A percentile compares a stretch with the other conserved stretches of the same genome.
These are phyloP conservation scores for Populus pruinosa DNA, from an alignment of 345 rosid species.

Conservation along the genomic window DNA sequence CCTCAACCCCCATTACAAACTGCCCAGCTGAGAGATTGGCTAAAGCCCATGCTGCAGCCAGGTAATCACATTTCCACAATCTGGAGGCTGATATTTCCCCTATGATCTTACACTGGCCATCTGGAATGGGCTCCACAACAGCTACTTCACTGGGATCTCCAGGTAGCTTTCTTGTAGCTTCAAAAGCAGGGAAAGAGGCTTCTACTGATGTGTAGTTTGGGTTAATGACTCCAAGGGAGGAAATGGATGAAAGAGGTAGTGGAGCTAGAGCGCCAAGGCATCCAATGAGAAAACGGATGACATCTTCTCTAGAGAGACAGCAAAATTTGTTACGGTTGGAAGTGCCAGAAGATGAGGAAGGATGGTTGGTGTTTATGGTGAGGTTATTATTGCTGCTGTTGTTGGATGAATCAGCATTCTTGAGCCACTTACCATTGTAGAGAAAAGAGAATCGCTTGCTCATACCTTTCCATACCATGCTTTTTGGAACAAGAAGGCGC, in stretches of 20 bases:
- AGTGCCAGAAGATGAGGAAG: conserved; percentile 58
- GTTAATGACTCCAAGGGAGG: conserved; percentile 67
- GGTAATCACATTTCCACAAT: conserved; percentile 92
- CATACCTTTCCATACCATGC: conserved; percentile 82
- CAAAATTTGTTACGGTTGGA: conserved; percentile 65
- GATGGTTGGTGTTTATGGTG: conserved; percentile 38
- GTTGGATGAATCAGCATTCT: conserved; percentile 51
- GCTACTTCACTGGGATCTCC: conserved; percentile 81
- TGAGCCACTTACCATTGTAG: conserved; percentile 86
- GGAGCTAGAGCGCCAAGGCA: conserved; percentile 99
- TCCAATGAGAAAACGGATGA: conserved; percentile 84
- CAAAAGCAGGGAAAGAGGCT: conserved; percentile 70
- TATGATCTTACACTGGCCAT: conserved; percentile 64
- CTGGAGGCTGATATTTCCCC: conserved; percentile 95
- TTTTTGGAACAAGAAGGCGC: conserved; percentile 82
- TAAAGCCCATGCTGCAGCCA: conserved; percentile 91
- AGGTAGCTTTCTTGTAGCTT: conserved; percentile 45
- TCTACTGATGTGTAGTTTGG: conserved; percentile 53
- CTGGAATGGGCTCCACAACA: conserved; percentile 53
- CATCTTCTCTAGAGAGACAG: conserved; percentile 95
- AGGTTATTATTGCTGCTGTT: conserved; percentile 59
- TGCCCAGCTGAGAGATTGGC: conserved; percentile 90
- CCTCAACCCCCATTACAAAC: conserved; percentile 96
- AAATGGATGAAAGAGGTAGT: conserved; percentile 77
- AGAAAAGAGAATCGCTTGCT: conserved; percentile 92